Evolutionary conservation across 2,329 filamentous ascomycete genomes (phyloP).

Genomic region (Neofusicoccum sp.): DNA sequence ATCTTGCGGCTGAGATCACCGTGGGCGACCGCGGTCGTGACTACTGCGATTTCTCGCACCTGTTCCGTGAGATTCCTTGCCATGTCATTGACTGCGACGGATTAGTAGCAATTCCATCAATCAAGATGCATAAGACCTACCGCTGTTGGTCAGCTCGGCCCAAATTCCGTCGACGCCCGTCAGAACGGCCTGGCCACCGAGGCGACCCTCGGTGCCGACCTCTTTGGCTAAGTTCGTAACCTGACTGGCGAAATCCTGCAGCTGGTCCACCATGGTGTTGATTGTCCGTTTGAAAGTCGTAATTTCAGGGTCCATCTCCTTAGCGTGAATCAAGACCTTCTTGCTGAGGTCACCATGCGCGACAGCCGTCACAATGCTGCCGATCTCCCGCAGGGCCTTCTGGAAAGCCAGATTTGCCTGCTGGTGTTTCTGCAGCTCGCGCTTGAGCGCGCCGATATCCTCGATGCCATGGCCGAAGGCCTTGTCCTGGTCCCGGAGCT

Average conservation of each 20-base stretch:
- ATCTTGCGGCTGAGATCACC: slow-evolving; percentile 97
- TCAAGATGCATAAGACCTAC: slow-evolving; percentile 38
- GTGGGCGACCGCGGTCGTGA: slow-evolving; percentile 92
- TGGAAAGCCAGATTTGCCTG: slow-evolving; percentile 99
- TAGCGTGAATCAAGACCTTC: slow-evolving; percentile 92
- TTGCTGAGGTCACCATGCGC: slow-evolving; percentile 94
- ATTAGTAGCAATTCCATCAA: slow-evolving; percentile 34
- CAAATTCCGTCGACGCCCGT: slow-evolving; percentile 94
- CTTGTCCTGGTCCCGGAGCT: slow-evolving; percentile 81
- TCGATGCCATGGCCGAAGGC: slow-evolving; percentile 78
- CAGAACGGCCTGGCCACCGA: slow-evolving; percentile 92
- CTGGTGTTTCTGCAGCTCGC: slow-evolving; percentile 94
- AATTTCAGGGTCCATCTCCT: slow-evolving; percentile 98
- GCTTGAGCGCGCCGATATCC: slow-evolving; percentile 85
- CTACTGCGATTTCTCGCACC: slow-evolving; percentile 95
- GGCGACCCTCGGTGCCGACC: slow-evolving; percentile 91
- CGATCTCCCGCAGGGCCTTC: slow-evolving; percentile 93
- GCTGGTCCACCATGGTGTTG: slow-evolving; percentile 98
- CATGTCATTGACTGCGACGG: slow-evolving; percentile 82
- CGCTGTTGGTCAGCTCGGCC: slow-evolving; percentile 82
- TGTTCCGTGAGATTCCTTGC: slow-evolving; percentile 97
- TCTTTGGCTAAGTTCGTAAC: slow-evolving; percentile 93
- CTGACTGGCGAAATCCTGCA: slow-evolving; percentile 95
- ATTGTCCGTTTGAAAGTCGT: slow-evolving; percentile 97
- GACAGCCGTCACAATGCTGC: slow-evolving; percentile 95